Evolutionary conservation across 2,329 filamentous ascomycete genomes (phyloP).

Genomic region (Arachnomyces sp.): DNA sequence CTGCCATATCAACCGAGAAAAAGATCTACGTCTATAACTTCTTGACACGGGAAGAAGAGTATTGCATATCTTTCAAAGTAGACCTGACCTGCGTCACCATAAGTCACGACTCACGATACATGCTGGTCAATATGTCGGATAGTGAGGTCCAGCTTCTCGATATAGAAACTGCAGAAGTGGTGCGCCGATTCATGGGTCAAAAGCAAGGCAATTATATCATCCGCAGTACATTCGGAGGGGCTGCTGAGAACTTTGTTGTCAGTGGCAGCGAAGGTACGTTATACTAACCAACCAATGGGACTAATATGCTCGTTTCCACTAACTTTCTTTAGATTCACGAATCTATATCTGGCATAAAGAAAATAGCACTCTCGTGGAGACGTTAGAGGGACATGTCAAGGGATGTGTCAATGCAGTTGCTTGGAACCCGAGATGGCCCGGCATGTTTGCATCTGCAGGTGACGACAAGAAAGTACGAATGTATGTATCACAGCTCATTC

Average conservation of each 20-base stretch:
- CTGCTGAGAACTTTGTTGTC: slow-evolving; percentile 82
- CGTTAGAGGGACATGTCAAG: slow-evolving; percentile 61
- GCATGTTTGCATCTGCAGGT: slow-evolving; percentile 82
- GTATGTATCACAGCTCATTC: slow-evolving; percentile 47
- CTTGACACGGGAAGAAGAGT: slow-evolving; percentile 63
- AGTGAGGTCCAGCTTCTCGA: slow-evolving; percentile 73
- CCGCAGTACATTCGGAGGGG: slow-evolving; percentile 75
- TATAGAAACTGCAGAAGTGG: slow-evolving; percentile 61
- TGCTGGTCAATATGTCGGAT: slow-evolving; percentile 75
- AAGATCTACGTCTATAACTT: slow-evolving; percentile 79
- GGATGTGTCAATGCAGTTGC: slow-evolving; percentile 78
- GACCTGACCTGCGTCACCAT: slow-evolving; percentile 73
- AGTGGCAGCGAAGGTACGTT: slow-evolving; percentile 79
- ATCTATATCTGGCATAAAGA: slow-evolving; percentile 90
- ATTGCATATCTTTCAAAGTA: slow-evolving; percentile 61
- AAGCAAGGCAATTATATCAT: slow-evolving; percentile 72
- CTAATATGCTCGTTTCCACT: slow-evolving; percentile 10
- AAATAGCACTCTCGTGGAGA: slow-evolving; percentile 67
- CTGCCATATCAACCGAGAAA: slow-evolving; percentile 64
- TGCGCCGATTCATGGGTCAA: slow-evolving; percentile 69
- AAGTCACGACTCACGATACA: slow-evolving; percentile 68
- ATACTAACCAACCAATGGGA: background rate
- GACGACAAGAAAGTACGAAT: slow-evolving; percentile 82
- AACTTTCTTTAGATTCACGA: slow-evolving; percentile 47
- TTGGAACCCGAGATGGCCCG: slow-evolving; percentile 79